Evolutionary conservation across 1,284 basidiomycete genomes (phyloP).

Genomic region (Neolentinus lepideus): DNA sequence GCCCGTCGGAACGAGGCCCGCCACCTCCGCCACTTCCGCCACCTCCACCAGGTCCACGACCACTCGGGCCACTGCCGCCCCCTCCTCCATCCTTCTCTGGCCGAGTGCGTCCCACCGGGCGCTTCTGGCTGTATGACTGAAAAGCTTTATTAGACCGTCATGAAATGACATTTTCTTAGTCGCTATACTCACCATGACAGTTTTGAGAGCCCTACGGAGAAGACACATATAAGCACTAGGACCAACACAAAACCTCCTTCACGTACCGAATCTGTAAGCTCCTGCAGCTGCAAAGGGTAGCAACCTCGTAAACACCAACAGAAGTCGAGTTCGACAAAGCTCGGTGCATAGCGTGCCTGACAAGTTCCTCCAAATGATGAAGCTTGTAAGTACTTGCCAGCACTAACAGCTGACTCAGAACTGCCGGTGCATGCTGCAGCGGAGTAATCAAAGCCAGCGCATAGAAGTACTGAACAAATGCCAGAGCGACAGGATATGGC

Average conservation of each 20-base stretch:
- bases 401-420: slow-evolving; percentile 82
- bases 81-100: slow-evolving; percentile 39
- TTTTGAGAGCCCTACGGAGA: slow-evolving; percentile 54
- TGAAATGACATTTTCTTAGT: slow-evolving; percentile 1
- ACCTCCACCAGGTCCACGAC: slow-evolving; percentile 26
- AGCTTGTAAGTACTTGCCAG: slow-evolving; percentile 82
- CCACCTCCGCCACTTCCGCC: slow-evolving; percentile 27
- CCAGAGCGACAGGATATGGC: slow-evolving; percentile 83
- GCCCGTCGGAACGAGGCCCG: slow-evolving; percentile 19
- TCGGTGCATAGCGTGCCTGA: slow-evolving; percentile 89
- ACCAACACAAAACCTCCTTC: slow-evolving; percentile 4
- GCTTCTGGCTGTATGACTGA: slow-evolving; percentile 65
- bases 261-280: slow-evolving; percentile 81
- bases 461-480: slow-evolving; percentile 91
- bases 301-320: slow-evolving; percentile 90
- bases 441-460: slow-evolving; percentile 80
- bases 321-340: slow-evolving; percentile 78
- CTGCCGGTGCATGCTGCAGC: slow-evolving; percentile 84
- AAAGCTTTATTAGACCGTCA: slow-evolving; percentile 10
- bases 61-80: slow-evolving; percentile 32
- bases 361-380: slow-evolving; percentile 67
- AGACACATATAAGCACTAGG: slow-evolving; percentile 9
- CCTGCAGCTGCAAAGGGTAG: slow-evolving; percentile 83
- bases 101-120: slow-evolving; percentile 43
- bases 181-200: slow-evolving; percentile 54